Evolutionary conservation across 2,329 filamentous ascomycete species (phyloP).

Genomic region (Beauveria scarabaeidicola): DNA sequence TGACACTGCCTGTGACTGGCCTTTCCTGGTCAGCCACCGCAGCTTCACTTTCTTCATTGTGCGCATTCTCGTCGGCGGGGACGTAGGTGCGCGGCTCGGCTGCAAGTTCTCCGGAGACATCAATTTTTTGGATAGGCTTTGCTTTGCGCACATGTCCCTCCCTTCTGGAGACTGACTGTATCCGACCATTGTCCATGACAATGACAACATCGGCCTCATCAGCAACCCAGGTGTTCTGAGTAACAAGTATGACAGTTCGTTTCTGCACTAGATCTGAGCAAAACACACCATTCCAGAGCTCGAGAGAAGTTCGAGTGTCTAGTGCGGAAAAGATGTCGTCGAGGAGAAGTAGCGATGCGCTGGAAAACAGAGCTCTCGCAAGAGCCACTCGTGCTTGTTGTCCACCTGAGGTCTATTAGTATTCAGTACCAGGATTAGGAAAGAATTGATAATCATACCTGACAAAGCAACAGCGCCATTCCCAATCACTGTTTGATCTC

Average conservation of each 20-base stretch:
- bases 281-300: conserved; percentile 49
- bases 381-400: conserved; percentile 49
- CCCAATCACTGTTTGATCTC: conserved; percentile 44
- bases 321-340: conserved; percentile 54
- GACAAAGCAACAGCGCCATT: conserved; percentile 47
- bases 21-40: not conserved
- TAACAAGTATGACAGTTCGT: conserved; percentile 48
- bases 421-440: not conserved
- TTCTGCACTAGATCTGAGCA: conserved; percentile 45
- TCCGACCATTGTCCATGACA: conserved; percentile 34
- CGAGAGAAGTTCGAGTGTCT: conserved; percentile 49
- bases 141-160: conserved; percentile 32
- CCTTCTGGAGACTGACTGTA: conserved; percentile 31
- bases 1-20: not conserved
- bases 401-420: conserved; percentile 21
- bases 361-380: conserved; percentile 49
- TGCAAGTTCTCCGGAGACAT: conserved; percentile 19
- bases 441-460: conserved; percentile 20
- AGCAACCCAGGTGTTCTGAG: conserved; percentile 44
- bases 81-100: not conserved
- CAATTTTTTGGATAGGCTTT: conserved; percentile 21
- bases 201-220: conserved; percentile 40
- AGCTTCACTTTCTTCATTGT: not conserved
- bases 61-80: not conserved
- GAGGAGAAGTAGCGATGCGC: conserved; percentile 43